These are phyloP conservation scores for Domatiomyces globalis DNA, from an alignment of 2,329 filamentous ascomycete genomes.

Conservation along the genomic window DNA sequence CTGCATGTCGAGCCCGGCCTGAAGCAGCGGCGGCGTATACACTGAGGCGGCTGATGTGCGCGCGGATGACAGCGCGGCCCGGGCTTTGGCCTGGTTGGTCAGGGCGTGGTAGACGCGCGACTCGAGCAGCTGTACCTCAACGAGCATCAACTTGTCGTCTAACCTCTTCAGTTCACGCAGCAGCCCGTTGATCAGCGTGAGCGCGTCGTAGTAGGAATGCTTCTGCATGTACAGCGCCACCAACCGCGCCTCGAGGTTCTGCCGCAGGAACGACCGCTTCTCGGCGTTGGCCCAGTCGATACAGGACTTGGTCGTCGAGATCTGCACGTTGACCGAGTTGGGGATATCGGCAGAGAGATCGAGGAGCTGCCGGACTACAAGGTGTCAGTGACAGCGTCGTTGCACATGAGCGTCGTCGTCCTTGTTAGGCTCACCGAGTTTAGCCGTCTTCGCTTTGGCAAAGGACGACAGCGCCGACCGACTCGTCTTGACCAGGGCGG, in stretches of 20 bases:
- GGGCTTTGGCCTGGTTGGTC: constrained; percentile 89
- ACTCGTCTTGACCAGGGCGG: constrained; percentile 79
- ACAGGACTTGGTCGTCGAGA: constrained; percentile 91
- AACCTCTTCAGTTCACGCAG: constrained; percentile 93
- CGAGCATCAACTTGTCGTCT: constrained; percentile 94
- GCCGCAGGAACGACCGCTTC: constrained; percentile 86
- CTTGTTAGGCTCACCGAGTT: constrained; percentile 58
- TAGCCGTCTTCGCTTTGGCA: constrained; percentile 96
- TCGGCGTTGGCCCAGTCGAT: constrained; percentile 74
- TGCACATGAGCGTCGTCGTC: not conserved
- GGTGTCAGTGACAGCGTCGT: constrained; percentile 6
- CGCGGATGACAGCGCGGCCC: constrained; percentile 84
- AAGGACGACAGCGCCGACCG: constrained; percentile 86
- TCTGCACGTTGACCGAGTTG: constrained; percentile 86
- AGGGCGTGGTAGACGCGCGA: constrained; percentile 94
- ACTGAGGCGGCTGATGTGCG: constrained; percentile 92
- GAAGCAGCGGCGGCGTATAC: constrained; percentile 87
- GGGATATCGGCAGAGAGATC: constrained; percentile 91
- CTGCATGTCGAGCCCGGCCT: constrained; percentile 97
- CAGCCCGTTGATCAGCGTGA: constrained; percentile 90
- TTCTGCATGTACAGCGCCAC: constrained; percentile 93
- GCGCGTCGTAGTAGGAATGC: constrained; percentile 91
- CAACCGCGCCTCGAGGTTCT: constrained; percentile 93
- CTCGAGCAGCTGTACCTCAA: constrained; percentile 94
- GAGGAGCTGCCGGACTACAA: constrained; percentile 78